phyloP scores from a whole-genome alignment of 2,329 filamentous ascomycete species.

The Dendryphion nanum region DNA sequence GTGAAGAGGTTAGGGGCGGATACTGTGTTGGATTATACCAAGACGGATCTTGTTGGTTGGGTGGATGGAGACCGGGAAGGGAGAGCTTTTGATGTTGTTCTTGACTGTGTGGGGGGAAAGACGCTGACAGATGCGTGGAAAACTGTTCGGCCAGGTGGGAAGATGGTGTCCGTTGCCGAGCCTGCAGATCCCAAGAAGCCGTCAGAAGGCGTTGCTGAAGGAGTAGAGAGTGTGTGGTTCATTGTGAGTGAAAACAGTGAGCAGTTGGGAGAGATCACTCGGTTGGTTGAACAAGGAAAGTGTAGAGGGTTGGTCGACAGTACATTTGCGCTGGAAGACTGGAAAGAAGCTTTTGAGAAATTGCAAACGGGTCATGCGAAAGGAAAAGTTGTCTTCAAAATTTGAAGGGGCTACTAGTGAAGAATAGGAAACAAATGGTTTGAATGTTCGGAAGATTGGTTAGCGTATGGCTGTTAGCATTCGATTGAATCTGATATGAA shows the following conservation, averaged over 20 bases:
- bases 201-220: constrained; percentile 19
- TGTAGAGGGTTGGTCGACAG: constrained; percentile 42
- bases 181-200: constrained; percentile 33
- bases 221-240: constrained; percentile 41
- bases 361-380: constrained; percentile 40
- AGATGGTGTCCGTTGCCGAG: constrained; percentile 42
- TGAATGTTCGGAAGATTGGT: too few species aligned
- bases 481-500: too few species aligned
- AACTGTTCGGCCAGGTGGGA: constrained; percentile 36
- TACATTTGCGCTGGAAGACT: constrained; percentile 43
- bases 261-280: constrained; percentile 39
- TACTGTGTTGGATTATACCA: constrained; percentile 43
- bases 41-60: constrained; percentile 34
- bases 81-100: constrained; percentile 42
- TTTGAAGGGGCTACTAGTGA: too few species aligned
- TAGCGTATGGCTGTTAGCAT: too few species aligned
- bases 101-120: constrained; percentile 46
- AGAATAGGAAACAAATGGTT: too few species aligned
- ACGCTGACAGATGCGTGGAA: constrained; percentile 46
- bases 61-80: constrained; percentile 17
- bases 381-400: constrained; percentile 18
- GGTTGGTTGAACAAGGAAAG: constrained; percentile 39
- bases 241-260: constrained; percentile 40
- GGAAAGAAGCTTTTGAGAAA: constrained; percentile 40
- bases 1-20: constrained; percentile 42